Conservation (phyloP, 768 basidiomycete genomes). For the Cyathus striatus region DNA sequence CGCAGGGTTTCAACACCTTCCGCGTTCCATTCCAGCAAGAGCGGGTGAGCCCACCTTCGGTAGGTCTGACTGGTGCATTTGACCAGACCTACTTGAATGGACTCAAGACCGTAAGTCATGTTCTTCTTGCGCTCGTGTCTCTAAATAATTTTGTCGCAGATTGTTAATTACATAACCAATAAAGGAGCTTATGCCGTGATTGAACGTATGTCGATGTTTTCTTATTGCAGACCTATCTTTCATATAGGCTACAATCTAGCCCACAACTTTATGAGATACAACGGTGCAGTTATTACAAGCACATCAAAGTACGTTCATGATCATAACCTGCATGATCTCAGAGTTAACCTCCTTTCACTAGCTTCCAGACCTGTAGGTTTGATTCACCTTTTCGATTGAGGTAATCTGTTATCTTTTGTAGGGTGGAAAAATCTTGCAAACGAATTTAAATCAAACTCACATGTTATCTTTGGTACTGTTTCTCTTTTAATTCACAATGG, state of each 20-base stretch:
- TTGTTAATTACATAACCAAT: slow-evolving; percentile 53
- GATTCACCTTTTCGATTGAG: not conserved
- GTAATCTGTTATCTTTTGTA: slow-evolving; percentile 11
- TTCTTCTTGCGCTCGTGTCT: no score
- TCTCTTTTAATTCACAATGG: not conserved
- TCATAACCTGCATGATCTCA: not conserved
- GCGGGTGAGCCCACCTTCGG: slow-evolving; percentile 46
- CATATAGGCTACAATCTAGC: slow-evolving; percentile 19
- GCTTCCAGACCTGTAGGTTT: slow-evolving; percentile 45
- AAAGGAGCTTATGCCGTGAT: slow-evolving; percentile 55
- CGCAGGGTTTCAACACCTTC: slow-evolving; percentile 57
- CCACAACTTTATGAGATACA: slow-evolving; percentile 62
- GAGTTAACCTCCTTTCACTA: slow-evolving; percentile 10
- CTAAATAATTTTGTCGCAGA: no score
- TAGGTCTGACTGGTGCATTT: slow-evolving; percentile 50
- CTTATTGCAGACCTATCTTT: not conserved
- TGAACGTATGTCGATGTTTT: slow-evolving; percentile 36
- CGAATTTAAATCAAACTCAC: slow-evolving; percentile 45
- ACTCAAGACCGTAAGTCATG: slow-evolving; percentile 33
- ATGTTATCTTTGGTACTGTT: slow-evolving; percentile 57
- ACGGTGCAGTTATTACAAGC: slow-evolving; percentile 44
- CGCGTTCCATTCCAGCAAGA: slow-evolving; percentile 58
- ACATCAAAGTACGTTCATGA: slow-evolving; percentile 32
- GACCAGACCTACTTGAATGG: slow-evolving; percentile 46
- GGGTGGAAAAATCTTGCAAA: slow-evolving; percentile 55